Base-by-base conservation (phyloP, 2,329 filamentous ascomycete species). In the Colletotrichum graminicola region DNA sequence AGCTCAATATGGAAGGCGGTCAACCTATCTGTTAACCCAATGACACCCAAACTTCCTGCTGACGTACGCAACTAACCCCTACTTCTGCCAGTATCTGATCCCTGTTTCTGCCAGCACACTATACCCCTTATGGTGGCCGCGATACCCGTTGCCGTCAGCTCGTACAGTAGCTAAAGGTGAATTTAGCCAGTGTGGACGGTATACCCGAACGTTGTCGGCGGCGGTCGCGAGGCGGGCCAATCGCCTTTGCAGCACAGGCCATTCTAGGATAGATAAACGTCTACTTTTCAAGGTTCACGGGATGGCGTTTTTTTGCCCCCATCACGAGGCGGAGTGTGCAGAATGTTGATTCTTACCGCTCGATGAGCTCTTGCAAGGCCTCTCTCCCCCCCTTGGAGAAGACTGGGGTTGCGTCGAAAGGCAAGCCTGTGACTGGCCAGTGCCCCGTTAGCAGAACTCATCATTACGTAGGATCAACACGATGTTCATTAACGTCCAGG, bases 181-280 rank as follows among this genome's bases (percentile, higher is more conserved):
- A n/a, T n/a, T n/a, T n/a, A n/a, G n/a, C n/a, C n/a, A n/a, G n/a
- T n/a, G n/a, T n/a, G n/a, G n/a, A n/a, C n/a, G n/a, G n/a, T n/a
- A 14, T 26, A n/a, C 32, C 51, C 29, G 47, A 16, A 51, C 29
- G 47, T n/a, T n/a, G 23, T 55, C 21, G 29, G 21, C n/a, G 26
- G 10, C 16, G 26, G n/a, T 36, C 14, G 18, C 29, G 21, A n/a
- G 34, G 8, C 23, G 52, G 29, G 34, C 65, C 65, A 67, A 67
- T 67, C 57, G 62, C 11, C 47, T 32, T 34, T 26, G 36, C 56
- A 41, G 34, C 21, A 41, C 14, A n/a, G 14, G 47, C 57, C 57
- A 21, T 62, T 67, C 56, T 61, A 39, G 64, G 64, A 45, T 36
- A 39, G 10, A 34, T 34, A 66, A 12, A 61, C 32, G 18, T 39